Percentiles rank a stretch among this genome's conserved stretches.
phyloP scores from a whole-genome alignment of 1,284 basidiomycete species.

The Trichosporon coremiiforme region DNA sequence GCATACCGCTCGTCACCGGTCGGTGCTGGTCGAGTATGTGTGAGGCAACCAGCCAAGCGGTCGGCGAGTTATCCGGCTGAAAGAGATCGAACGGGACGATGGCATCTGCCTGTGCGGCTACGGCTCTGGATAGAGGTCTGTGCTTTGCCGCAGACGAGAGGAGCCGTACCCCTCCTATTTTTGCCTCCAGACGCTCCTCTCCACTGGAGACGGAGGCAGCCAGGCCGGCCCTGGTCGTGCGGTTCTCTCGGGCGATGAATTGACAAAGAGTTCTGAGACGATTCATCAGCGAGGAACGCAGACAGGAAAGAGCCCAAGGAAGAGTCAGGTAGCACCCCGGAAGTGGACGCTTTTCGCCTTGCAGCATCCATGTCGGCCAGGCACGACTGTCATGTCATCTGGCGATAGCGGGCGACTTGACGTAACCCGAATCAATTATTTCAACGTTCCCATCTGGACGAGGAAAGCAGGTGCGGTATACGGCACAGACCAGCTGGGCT shows the following conservation, averaged over 20 bases:
- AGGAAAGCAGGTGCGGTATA: too few species aligned
- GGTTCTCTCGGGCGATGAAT: not conserved
- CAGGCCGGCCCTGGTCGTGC: not conserved
- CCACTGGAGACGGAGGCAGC: not conserved
- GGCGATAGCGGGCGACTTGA: not conserved
- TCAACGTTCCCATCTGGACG: too few species aligned
- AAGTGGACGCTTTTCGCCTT: constrained; percentile 4
- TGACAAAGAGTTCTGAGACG: not conserved
- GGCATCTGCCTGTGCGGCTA: not conserved
- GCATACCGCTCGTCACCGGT: too few species aligned
- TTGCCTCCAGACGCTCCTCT: too few species aligned
- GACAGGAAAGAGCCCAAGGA: not conserved
- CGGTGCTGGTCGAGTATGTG: too few species aligned
- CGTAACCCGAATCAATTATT: not conserved
- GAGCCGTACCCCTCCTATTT: not conserved
- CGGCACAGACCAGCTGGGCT: too few species aligned
- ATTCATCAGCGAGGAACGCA: not conserved
- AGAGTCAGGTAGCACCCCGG: not conserved
- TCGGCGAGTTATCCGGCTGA: not conserved
- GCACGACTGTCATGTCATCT: not conserved
- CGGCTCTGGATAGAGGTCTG: not conserved
- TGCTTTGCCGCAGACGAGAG: not conserved
- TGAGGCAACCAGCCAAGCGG: not conserved
- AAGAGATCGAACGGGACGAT: not conserved
- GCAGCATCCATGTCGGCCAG: not conserved